Evolutionary conservation across 1,139 yeast genomes (phyloP).

Genomic region (Sugiyamaella xylanicola): DNA sequence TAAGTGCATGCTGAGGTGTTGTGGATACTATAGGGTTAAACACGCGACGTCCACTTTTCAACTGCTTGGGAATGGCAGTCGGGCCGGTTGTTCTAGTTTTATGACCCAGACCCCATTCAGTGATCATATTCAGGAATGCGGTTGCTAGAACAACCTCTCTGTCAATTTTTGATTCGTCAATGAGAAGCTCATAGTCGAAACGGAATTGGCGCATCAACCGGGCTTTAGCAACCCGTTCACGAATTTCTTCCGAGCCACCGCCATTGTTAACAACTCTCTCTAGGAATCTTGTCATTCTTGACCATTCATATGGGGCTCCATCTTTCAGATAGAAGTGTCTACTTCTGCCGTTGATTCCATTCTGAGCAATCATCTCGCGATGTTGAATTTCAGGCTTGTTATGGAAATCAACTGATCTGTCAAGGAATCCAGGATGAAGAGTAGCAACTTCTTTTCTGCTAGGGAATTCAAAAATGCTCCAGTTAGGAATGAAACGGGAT

Average conservation of each 20-base stretch:
- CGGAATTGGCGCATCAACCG: slow-evolving; percentile 60
- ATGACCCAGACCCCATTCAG: slow-evolving; percentile 64
- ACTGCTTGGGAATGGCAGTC: slow-evolving; percentile 39
- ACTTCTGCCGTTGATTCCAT: slow-evolving; percentile 39
- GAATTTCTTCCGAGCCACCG: slow-evolving; percentile 57
- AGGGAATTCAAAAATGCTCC: slow-evolving; percentile 54
- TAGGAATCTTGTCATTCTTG: slow-evolving; percentile 52
- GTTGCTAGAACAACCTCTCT: slow-evolving; percentile 57
- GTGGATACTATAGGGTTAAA: background rate
- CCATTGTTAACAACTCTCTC: slow-evolving; percentile 57
- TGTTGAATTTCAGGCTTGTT: slow-evolving; percentile 51
- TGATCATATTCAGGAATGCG: slow-evolving; percentile 60
- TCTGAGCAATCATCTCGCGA: slow-evolving; percentile 41
- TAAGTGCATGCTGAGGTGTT: background rate
- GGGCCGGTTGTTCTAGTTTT: slow-evolving; percentile 59
- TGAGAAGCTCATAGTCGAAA: slow-evolving; percentile 59
- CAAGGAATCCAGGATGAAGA: slow-evolving; percentile 52
- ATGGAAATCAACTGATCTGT: slow-evolving; percentile 55
- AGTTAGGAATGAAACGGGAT: slow-evolving; percentile 53
- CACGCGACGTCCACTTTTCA: slow-evolving; percentile 15
- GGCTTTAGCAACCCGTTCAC: slow-evolving; percentile 57
- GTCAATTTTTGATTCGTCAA: slow-evolving; percentile 53
- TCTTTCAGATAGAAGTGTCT: slow-evolving; percentile 51
- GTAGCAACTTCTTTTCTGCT: slow-evolving; percentile 54
- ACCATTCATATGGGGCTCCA: slow-evolving; percentile 60